phyloP scores from a whole-genome alignment of 441 rosid genomes.

The Populus hybrid region DNA sequence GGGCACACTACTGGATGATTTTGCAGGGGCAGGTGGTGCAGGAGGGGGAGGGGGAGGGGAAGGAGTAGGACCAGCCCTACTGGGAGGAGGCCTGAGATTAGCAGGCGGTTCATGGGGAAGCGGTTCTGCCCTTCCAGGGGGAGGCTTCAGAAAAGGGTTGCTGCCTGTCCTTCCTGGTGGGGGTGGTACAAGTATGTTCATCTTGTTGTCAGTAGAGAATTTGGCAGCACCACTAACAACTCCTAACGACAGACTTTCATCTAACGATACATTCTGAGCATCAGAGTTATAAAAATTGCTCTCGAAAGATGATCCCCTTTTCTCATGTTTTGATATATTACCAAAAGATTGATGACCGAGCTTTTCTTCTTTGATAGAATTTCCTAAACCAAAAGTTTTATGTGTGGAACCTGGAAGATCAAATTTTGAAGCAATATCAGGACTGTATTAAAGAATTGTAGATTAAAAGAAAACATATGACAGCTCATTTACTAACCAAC shows the following conservation, averaged over 20 bases:
- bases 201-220: conserved; percentile 21
- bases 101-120: conserved; percentile 78
- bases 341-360: conserved; percentile 37
- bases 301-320: conserved; percentile 30
- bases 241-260: conserved; percentile 28
- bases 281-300: conserved; percentile 25
- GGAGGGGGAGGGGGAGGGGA: conserved; percentile 23
- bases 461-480: too few species aligned
- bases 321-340: too few species aligned
- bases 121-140: conserved; percentile 67
- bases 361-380: conserved; percentile 50
- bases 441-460: too few species aligned
- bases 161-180: conserved; percentile 71
- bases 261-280: conserved; percentile 21
- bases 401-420: too few species aligned
- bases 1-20: conserved; percentile 20
- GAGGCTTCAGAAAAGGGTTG: conserved; percentile 44
- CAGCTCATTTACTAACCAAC: too few species aligned
- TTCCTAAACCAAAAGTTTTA: too few species aligned
- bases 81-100: conserved; percentile 43
- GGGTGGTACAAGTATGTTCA: conserved; percentile 36
- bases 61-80: conserved; percentile 37
- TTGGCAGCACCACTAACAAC: conserved; percentile 27
- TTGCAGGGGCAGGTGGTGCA: conserved; percentile 34
- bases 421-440: too few species aligned